Conservation (phyloP, 768 basidiomycete genomes). For the Kwoniella sp. region DNA sequence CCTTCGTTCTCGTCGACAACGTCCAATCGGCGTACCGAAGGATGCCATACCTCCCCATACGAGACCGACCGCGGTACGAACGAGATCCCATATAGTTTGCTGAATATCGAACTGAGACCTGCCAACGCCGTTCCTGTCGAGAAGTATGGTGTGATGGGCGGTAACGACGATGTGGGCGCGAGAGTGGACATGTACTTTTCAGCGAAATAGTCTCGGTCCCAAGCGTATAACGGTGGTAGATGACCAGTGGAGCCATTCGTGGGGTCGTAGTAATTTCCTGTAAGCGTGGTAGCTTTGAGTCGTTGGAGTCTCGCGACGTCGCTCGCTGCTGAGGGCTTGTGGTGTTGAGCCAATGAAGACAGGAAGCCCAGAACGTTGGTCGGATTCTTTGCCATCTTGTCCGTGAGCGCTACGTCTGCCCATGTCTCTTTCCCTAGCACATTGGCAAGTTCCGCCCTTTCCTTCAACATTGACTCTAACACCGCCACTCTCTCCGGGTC, state of each 20-base stretch:
- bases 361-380: conserved; percentile 88
- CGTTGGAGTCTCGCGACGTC: conserved; percentile 67
- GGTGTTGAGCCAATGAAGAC: conserved; percentile 75
- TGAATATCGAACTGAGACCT: conserved; percentile 87
- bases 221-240: conserved; percentile 74
- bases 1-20: conserved; percentile 88
- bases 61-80: conserved; percentile 65
- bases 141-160: conserved; percentile 64
- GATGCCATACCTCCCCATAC: conserved; percentile 85
- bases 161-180: conserved; percentile 60
- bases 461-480: conserved; percentile 73
- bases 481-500: conserved; percentile 74
- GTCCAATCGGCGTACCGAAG: conserved; percentile 84
- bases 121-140: conserved; percentile 89
- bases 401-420: conserved; percentile 80
- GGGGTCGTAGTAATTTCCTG: conserved; percentile 30
- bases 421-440: conserved; percentile 84
- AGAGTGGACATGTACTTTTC: conserved; percentile 41
- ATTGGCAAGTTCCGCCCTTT: conserved; percentile 77
- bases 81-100: conserved; percentile 82
- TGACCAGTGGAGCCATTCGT: conserved; percentile 16
- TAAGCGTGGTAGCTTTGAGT: conserved; percentile 74
- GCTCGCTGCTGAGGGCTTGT: conserved; percentile 71
- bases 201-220: conserved; percentile 95
- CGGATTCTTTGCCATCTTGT: conserved; percentile 97